These are phyloP conservation scores for Cylindrotheca fusiformis DNA, from an alignment of 108 stramenopile species.

Conservation along the genomic window DNA sequence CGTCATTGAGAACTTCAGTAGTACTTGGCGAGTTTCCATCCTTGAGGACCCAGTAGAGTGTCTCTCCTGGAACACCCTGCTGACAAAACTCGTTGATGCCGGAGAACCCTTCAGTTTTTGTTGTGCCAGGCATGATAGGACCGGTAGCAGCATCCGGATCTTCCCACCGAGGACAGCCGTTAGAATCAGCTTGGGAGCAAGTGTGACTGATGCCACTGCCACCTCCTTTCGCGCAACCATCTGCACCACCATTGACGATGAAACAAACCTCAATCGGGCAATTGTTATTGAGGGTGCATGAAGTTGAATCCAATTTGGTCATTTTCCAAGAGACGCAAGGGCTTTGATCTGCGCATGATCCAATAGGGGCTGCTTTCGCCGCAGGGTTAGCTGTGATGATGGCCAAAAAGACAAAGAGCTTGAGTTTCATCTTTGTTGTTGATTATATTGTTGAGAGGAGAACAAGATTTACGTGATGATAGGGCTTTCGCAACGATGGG, in stretches of 20 bases:
- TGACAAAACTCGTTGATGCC: no score
- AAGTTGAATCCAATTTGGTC: neutral
- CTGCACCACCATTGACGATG: neutral
- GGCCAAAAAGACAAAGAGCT: neutral
- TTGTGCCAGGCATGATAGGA: no score
- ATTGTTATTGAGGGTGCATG: neutral
- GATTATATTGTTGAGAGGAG: no score
- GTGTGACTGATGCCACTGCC: neutral
- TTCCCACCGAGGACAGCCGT: neutral
- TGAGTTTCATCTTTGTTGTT: neutral
- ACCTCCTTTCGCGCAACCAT: neutral
- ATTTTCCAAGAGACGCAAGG: neutral
- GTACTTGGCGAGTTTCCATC: no score
- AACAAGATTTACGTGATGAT: no score
- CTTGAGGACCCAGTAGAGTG: no score
- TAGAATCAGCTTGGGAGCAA: neutral
- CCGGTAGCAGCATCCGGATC: no score
- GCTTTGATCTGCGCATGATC: neutral
- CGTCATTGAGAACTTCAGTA: no score
- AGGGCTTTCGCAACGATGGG: no score
- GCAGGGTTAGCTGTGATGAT: neutral
- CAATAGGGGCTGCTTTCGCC: neutral
- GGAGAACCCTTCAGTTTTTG: no score
- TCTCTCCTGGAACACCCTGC: no score
- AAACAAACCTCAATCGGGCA: neutral